Percentiles rank a stretch among this genome's conserved stretches.
phyloP scores from a whole-genome alignment of 495 filamentous ascomycete species.

The Xylaria venustula region DNA sequence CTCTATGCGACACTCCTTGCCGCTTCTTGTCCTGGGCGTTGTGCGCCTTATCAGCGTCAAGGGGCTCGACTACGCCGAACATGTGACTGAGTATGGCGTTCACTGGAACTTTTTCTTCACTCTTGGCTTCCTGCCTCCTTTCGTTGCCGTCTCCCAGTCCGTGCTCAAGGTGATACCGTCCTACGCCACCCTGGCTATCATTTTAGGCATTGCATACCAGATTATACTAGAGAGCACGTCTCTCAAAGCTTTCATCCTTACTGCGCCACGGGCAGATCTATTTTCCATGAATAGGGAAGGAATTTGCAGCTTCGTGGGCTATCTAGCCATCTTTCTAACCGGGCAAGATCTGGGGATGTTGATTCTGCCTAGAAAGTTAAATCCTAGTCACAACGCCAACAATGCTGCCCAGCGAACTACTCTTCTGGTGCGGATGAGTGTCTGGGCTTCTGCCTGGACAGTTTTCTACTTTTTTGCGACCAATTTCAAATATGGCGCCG shows the following conservation, averaged over 20 bases:
- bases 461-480: slow-evolving; percentile 64
- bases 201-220: slow-evolving; percentile 68
- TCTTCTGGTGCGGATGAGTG: slow-evolving; percentile 58
- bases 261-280: slow-evolving; percentile 73
- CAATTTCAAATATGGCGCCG: slow-evolving; percentile 65
- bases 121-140: slow-evolving; percentile 81
- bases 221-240: slow-evolving; percentile 69
- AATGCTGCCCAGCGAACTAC: slow-evolving; percentile 42
- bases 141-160: slow-evolving; percentile 81
- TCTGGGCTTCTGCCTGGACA: slow-evolving; percentile 65
- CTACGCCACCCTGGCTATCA: slow-evolving; percentile 67
- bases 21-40: slow-evolving; percentile 77
- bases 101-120: slow-evolving; percentile 99
- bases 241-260: slow-evolving; percentile 79
- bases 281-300: slow-evolving; percentile 91
- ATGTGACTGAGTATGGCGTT: slow-evolving; percentile 96
- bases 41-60: slow-evolving; percentile 86
- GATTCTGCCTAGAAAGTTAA: slow-evolving; percentile 63
- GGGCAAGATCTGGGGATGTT: slow-evolving; percentile 80
- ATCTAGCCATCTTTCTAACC: slow-evolving; percentile 90
- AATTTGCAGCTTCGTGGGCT: slow-evolving; percentile 88
- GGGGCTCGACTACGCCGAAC: slow-evolving; percentile 91
- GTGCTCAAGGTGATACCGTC: slow-evolving; percentile 61
- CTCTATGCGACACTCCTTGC: slow-evolving; percentile 76
- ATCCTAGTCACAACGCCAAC: slow-evolving; percentile 32